Conservation (phyloP, 805 yeast genomes). For the Metschnikowia corniflorae region DNA sequence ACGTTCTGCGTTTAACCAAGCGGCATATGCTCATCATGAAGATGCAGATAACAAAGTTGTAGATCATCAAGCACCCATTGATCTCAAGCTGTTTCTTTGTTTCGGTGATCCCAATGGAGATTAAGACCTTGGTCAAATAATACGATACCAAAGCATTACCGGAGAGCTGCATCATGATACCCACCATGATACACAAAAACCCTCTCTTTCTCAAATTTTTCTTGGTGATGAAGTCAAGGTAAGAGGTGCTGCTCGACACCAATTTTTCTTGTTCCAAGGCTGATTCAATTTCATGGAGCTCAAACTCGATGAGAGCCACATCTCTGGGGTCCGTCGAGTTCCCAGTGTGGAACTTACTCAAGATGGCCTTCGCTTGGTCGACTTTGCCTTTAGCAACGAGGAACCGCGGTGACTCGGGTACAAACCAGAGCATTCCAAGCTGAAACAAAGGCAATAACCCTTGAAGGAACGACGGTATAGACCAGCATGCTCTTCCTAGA, state of each 20-base stretch:
- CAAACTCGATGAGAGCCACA: constrained; percentile 18
- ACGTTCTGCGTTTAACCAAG: constrained; percentile 33
- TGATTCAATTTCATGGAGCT: constrained; percentile 24
- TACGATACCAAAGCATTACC: constrained; percentile 53
- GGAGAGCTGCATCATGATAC: constrained; percentile 41
- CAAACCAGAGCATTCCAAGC: constrained; percentile 17
- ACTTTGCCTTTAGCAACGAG: constrained; percentile 33
- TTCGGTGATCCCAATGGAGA: constrained; percentile 50
- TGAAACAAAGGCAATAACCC: constrained; percentile 45
- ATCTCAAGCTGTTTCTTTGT: constrained; percentile 38
- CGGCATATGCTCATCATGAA: constrained; percentile 21
- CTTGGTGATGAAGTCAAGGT: constrained; percentile 36
- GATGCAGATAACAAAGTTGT: constrained; percentile 31
- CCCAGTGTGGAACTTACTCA: constrained; percentile 40
- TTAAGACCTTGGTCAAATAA: constrained; percentile 48
- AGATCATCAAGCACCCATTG: constrained; percentile 41
- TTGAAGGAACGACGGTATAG: constrained; percentile 53
- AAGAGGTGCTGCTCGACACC: constrained; percentile 27
- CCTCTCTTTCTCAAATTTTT: constrained; percentile 42
- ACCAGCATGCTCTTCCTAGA: constrained; percentile 38
- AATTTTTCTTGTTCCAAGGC: constrained; percentile 38
- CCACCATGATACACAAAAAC: constrained; percentile 29
- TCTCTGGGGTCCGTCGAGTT: constrained; percentile 26
- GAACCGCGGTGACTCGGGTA: constrained; percentile 48
- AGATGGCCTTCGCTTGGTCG: constrained; percentile 29